phyloP scores from a whole-genome alignment of 2,329 filamentous ascomycete species.

The Exophiala aquamarina region DNA sequence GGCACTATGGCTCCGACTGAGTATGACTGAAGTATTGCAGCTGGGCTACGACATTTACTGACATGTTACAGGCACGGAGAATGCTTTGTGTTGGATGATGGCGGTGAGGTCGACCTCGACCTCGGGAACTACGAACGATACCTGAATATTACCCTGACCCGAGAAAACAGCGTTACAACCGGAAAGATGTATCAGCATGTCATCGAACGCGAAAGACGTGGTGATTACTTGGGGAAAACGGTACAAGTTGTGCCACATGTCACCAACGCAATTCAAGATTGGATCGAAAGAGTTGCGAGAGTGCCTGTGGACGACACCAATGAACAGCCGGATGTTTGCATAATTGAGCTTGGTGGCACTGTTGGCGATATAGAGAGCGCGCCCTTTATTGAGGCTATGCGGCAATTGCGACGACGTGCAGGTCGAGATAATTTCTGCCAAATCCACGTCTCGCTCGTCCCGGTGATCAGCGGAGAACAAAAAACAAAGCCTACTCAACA shows the following conservation, averaged over 20 bases:
- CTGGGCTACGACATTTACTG: conserved; percentile 5
- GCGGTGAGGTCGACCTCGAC: conserved; percentile 74
- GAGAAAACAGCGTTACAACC: conserved; percentile 95
- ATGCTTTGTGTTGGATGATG: conserved; percentile 82
- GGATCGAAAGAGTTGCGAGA: conserved; percentile 82
- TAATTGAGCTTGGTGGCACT: conserved; percentile 64
- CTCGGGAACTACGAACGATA: conserved; percentile 79
- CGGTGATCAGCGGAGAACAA: conserved; percentile 72
- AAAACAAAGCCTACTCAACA: conserved; percentile 98
- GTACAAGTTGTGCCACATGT: conserved; percentile 92
- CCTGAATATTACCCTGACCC: conserved; percentile 75
- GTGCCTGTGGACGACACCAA: conserved; percentile 84
- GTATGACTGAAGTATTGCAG: conserved; percentile 37
- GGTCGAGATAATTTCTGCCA: conserved; percentile 80
- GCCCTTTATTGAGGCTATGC: conserved; percentile 84
- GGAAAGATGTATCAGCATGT: conserved; percentile 94
- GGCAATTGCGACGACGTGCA: conserved; percentile 70
- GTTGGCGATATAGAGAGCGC: conserved; percentile 79
- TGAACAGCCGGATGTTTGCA: conserved; percentile 85
- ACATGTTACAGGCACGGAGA: conserved; percentile 69
- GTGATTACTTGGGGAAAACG: conserved; percentile 83
- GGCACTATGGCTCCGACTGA: conserved; percentile 69
- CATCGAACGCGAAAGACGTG: conserved; percentile 69
- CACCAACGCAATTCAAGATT: conserved; percentile 87
- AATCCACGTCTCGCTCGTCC: conserved; percentile 87